These are phyloP conservation scores for Gracilaria caudata DNA, from an alignment of 23 red algal genomes.

Conservation along the genomic window DNA sequence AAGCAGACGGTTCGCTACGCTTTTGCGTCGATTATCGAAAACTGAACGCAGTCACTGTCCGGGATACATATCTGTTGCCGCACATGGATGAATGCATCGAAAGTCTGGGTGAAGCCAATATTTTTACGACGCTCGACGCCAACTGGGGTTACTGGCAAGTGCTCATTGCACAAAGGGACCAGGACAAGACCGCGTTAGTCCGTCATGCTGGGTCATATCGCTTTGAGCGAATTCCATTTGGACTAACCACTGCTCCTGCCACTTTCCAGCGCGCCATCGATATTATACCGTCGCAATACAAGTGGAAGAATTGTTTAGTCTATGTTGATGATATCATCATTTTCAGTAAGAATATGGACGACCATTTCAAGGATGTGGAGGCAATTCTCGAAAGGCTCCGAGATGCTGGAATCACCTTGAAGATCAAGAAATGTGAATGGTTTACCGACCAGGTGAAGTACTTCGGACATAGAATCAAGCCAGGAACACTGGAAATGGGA, in stretches of 20 bases:
- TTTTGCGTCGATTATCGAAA: conserved; percentile 39
- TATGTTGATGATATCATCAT: conserved; percentile 39
- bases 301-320: conserved; percentile 26
- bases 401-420: conserved; percentile 4
- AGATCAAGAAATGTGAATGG: conserved; percentile 18
- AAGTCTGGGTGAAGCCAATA: conserved; percentile 5
- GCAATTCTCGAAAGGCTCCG: conserved; percentile 1
- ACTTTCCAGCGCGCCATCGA: conserved; percentile 48
- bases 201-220: background rate
- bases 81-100: conserved; percentile 37
- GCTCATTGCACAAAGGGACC: background rate
- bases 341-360: conserved; percentile 1
- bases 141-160: too few species aligned
- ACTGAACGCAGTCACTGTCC: conserved; percentile 19
- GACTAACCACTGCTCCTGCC: conserved; percentile 11
- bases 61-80: conserved; percentile 19
- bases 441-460: conserved; percentile 18
- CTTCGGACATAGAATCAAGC: conserved; percentile 17
- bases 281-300: conserved; percentile 21
- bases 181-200: conserved; percentile 34
- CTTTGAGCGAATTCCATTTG: conserved; percentile 25
- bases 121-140: too few species aligned
- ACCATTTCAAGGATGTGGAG: conserved; percentile 34
- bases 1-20: background rate
- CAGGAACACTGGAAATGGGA: conserved; percentile 23